Conservation (phyloP, 805 yeast species). For the Suhomyces emberorum region DNA sequence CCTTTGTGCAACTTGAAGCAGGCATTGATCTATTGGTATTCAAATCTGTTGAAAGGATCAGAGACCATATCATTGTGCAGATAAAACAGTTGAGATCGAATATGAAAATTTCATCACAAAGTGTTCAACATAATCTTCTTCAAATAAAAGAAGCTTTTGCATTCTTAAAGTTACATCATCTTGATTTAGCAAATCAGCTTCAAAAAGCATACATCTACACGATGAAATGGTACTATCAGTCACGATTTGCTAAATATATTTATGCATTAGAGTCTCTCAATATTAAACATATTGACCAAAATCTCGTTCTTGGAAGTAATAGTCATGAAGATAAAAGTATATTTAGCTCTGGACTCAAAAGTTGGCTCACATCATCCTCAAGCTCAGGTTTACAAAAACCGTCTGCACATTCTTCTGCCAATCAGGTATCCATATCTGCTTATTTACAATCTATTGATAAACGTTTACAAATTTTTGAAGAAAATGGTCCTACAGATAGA, state of each 20-base stretch:
- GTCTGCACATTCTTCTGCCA: constrained; percentile 4
- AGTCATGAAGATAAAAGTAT: constrained; percentile 21
- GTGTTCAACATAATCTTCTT: constrained; percentile 63
- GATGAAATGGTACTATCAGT: constrained; percentile 88
- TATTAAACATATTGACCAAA: constrained; percentile 52
- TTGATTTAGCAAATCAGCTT: constrained; percentile 66
- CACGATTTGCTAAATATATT: constrained; percentile 73
- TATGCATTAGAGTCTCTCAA: constrained; percentile 67
- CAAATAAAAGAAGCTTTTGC: constrained; percentile 58
- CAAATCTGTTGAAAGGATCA: constrained; percentile 71
- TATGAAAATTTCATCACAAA: constrained; percentile 67
- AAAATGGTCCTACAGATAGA: constrained; percentile 37
- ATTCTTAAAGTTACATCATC: constrained; percentile 54
- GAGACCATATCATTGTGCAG: constrained; percentile 62
- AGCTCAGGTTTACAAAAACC: constrained; percentile 2
- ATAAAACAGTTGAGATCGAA: constrained; percentile 63
- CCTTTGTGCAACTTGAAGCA: constrained; percentile 27
- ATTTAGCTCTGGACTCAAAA: constrained; percentile 22
- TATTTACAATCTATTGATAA: constrained; percentile 53
- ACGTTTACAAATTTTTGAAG: constrained; percentile 53
- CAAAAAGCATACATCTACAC: constrained; percentile 80
- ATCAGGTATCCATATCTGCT: constrained; percentile 39
- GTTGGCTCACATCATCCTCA: constrained; percentile 19
- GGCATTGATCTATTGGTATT: constrained; percentile 50
- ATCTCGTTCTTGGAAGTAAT: constrained; percentile 51